Conservation (phyloP, 2,329 filamentous ascomycete genomes). For the Fusarium globosum region DNA sequence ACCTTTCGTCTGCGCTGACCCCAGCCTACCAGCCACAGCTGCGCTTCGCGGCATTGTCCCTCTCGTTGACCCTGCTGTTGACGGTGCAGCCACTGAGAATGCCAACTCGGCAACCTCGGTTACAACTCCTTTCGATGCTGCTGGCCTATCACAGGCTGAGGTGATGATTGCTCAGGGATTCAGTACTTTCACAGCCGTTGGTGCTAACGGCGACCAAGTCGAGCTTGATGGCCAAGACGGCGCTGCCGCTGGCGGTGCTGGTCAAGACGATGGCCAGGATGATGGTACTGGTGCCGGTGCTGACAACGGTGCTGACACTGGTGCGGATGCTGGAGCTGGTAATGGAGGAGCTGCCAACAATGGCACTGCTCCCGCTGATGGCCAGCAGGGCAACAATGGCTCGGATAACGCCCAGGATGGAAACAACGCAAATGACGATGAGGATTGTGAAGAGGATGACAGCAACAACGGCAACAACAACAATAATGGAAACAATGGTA, state of each 20-base stretch:
- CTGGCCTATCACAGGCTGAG: constrained; percentile 73
- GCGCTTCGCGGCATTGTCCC: constrained; percentile 74
- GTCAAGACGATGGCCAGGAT: constrained; percentile 58
- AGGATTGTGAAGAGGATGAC: neutral
- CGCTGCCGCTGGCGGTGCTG: constrained; percentile 40
- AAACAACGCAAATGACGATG: constrained; percentile 1
- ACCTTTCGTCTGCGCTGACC: constrained; percentile 72
- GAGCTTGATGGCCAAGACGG: constrained; percentile 52
- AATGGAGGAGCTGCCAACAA: constrained; percentile 17
- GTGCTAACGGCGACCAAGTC: constrained; percentile 47
- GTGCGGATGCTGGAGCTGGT: constrained; percentile 30
- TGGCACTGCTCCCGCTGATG: constrained; percentile 5
- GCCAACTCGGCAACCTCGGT: constrained; percentile 66
- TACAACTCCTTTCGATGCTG: constrained; percentile 65
- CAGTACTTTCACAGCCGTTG: constrained; percentile 65
- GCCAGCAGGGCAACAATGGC: neutral
- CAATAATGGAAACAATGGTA: neutral
- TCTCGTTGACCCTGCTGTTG: constrained; percentile 73
- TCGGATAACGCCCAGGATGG: neutral
- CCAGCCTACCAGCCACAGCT: constrained; percentile 68
- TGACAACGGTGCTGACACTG: neutral
- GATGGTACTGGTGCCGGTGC: constrained; percentile 10
- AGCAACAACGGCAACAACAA: neutral
- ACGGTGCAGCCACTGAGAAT: constrained; percentile 67
- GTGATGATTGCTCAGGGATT: constrained; percentile 72